Evolutionary conservation across 495 filamentous ascomycete species (phyloP), one percentile per base, ranked within the genome.

Genomic region (Barbatosphaeria neglecta): DNA sequence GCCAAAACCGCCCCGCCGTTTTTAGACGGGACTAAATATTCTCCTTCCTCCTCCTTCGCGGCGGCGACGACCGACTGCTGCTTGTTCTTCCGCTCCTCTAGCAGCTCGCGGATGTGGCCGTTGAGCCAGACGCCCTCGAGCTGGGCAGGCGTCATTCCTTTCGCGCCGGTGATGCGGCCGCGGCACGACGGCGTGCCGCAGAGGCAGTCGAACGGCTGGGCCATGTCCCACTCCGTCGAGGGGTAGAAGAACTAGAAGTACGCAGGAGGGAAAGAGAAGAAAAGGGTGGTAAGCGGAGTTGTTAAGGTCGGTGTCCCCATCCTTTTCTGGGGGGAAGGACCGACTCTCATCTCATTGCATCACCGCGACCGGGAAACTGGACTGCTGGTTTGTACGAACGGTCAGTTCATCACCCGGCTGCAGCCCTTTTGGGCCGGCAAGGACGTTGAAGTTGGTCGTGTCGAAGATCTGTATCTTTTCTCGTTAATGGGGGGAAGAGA

Each of bases 151-250:
- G 54, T 52, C 73, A 81, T 77, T 51, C 72, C 65, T 46, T 62
- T 61, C 16, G 78, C 78, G n/a, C 78, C 78, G 27, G 52, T 54
- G 44, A 81, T 75, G 44, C 51, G 58, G 13, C 74, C 75, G 47
- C 63, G 64, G 56, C 78, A 82, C 33, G 58, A 54, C 0, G 60
- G 54, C 19, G 57, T 66, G 8, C 74, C 73, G 58, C 84, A 88
- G 31, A 60, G 64, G 56, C 84, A 88, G 48, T 77, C 64, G 53
- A 88, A 88, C 16, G 78, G 67, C 64, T 87, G 82, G 37, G 77
- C 77, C 83, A 87, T 87, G 47, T 73, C 55, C 80, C 81, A 88
- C 62, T 88, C 84, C 4, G 82, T 81, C 45, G 75, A 81, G 6
- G 84, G 84, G 57, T 88, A 88, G 66, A 88, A 88, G 70, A 85